Evolutionary conservation across 345 rosid species (phyloP).

Genomic region (Anastatica hierochuntica): DNA sequence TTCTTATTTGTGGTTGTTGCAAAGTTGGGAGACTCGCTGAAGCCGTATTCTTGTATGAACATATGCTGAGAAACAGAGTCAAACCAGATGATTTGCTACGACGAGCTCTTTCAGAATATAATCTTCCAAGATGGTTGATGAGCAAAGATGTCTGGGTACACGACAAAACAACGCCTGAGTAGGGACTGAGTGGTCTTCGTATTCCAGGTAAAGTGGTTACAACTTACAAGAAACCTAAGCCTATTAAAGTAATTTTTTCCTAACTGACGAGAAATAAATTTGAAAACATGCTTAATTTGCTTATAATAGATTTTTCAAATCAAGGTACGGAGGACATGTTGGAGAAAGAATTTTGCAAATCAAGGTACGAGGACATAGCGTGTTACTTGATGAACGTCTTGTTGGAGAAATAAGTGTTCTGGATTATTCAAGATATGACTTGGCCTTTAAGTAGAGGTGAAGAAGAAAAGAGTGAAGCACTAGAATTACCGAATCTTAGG

Average conservation of each 20-base stretch:
- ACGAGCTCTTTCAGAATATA: conserved; percentile 27
- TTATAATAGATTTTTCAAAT: not conserved
- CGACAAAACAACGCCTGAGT: not conserved
- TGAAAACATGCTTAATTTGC: not conserved
- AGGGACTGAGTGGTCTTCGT: not conserved
- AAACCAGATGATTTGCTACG: conserved; percentile 33
- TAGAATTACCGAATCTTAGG: not conserved
- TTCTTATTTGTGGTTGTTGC: conserved; percentile 45
- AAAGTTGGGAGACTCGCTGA: conserved; percentile 36
- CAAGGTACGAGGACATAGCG: too few relatives aligned
- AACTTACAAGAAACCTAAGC: not conserved
- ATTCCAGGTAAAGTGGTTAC: not conserved
- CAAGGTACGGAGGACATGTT: not conserved
- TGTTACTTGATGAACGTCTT: not conserved
- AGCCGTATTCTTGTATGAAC: conserved; percentile 31
- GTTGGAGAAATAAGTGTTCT: not conserved
- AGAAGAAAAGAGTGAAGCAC: not conserved
- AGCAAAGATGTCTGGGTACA: not conserved
- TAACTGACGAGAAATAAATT: not conserved
- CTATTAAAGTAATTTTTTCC: not conserved
- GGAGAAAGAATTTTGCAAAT: too few relatives aligned
- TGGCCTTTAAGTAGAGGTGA: not conserved
- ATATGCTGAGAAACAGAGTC: conserved; percentile 32
- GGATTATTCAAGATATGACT: not conserved
- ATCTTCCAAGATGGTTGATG: conserved; percentile 15